Percentiles rank a stretch among this genome's conserved stretches.
Conservation (phyloP, 148 eudicot genomes). For the Rhododendron kiyosumense region DNA sequence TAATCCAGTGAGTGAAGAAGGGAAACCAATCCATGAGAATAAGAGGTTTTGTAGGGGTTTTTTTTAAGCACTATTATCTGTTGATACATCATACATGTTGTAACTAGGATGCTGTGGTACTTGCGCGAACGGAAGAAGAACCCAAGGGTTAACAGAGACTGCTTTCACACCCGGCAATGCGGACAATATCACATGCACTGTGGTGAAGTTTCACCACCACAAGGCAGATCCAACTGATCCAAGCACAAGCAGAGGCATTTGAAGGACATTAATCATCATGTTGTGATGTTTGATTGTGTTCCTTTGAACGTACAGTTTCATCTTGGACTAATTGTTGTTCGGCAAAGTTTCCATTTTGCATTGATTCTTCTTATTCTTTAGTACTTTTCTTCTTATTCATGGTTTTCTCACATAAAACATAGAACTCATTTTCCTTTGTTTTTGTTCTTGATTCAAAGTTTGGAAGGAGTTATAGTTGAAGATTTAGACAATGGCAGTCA, state of each 20-base stretch:
- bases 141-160: conserved; percentile 74
- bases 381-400: no score
- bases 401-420: no score
- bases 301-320: no score
- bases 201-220: conserved; percentile 67
- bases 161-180: conserved; percentile 86
- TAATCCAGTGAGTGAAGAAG: not conserved
- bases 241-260: not conserved
- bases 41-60: not conserved
- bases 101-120: conserved; percentile 77
- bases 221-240: conserved; percentile 15
- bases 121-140: conserved; percentile 73
- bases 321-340: no score
- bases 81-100: not conserved
- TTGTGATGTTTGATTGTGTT: no score
- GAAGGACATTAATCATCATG: not conserved
- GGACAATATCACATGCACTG: conserved; percentile 90
- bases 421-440: no score
- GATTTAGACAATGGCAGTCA: no score
- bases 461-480: no score
- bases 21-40: not conserved
- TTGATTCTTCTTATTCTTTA: no score
- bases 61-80: not conserved
- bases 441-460: no score
- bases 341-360: no score